Evolutionary conservation across 331 rosid species (phyloP), one percentile per base, ranked within the genome.

Genomic region (Acacia concinna): DNA sequence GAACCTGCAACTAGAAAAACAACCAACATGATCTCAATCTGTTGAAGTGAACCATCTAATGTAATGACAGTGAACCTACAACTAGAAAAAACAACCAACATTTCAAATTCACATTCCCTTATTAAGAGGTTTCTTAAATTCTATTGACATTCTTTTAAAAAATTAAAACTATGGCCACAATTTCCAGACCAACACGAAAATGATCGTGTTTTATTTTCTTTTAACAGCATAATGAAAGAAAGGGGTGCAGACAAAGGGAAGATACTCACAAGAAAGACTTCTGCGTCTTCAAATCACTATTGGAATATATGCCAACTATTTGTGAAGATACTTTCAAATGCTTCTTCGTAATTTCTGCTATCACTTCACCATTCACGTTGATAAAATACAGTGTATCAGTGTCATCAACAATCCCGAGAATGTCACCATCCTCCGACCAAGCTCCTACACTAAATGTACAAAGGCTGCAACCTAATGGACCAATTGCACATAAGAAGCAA

Each of bases 341-440:
- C 76, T 84, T 93, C 90, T 85, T 88, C 8, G 52, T 32, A 84
- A 91, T 77, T 88, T 93, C 88, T 31, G 84, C 78, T 66, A 93
- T 86, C 75, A 91, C 92, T 65, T 90, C 97, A 52, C 98, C 99
- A 27, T 81, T 90, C 52, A 80, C 84, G 80, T 91, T 93, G 84
- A 96, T 85, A 84, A 96, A 91, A 90, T 88, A 91, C 31, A 96
- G 71, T 8, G 93, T 86, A 82, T 89, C 92, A 52, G 78, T 76
- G 49, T 96, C 92, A 71, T 93, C 98, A 74, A 82, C 88, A 81
- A 96, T 90, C 67, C 98, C 98, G 70, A 96, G 97, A 90, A 93
- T 72, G 59, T 90, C 89, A 71, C 91, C 94, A 69, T 85, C 86
- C 54, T 89, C 94, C 1, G 99, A 96, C 98, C 98, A 96, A 75